Conservation (phyloP, 164 flowering plant species). For the Chimonanthus salicifolius region DNA sequence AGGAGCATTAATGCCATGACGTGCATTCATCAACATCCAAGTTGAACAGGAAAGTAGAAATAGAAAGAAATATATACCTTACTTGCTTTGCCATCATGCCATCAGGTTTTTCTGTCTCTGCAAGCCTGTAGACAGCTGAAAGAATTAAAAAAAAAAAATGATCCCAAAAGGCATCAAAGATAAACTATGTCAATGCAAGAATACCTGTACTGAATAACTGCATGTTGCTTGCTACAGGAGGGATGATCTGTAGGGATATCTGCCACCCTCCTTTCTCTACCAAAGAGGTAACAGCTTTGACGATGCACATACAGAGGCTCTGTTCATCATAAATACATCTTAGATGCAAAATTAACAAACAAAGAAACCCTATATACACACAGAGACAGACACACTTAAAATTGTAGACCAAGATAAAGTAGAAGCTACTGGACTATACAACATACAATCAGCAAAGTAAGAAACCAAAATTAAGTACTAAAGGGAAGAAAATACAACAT, state of each 20-base stretch:
- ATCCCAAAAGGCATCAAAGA: constrained; percentile 2
- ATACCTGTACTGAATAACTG: constrained; percentile 85
- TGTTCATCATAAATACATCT: constrained; percentile 27
- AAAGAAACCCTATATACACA: too few relatives aligned
- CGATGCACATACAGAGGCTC: constrained; percentile 93
- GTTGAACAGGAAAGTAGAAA: neutral
- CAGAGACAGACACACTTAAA: neutral
- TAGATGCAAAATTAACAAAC: neutral
- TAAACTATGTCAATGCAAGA: neutral
- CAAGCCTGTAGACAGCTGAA: constrained; percentile 50
- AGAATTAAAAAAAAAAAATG: neutral
- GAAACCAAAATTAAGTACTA: neutral
- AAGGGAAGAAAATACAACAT: neutral
- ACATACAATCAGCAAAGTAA: neutral
- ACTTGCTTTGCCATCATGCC: constrained; percentile 63
- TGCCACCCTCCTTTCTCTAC: constrained; percentile 94
- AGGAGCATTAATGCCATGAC: constrained; percentile 8
- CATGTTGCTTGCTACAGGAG: constrained; percentile 99
- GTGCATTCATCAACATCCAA: neutral
- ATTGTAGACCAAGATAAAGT: neutral
- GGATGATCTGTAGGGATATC: constrained; percentile 97
- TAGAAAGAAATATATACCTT: constrained; percentile 38
- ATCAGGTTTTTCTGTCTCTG: constrained; percentile 81
- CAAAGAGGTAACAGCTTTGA: constrained; percentile 94
- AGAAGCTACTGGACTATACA: neutral